Percentiles rank a stretch among this genome's conserved stretches.
phyloP scores from a whole-genome alignment of 2,329 filamentous ascomycete species.

The Penicillium sp. region DNA sequence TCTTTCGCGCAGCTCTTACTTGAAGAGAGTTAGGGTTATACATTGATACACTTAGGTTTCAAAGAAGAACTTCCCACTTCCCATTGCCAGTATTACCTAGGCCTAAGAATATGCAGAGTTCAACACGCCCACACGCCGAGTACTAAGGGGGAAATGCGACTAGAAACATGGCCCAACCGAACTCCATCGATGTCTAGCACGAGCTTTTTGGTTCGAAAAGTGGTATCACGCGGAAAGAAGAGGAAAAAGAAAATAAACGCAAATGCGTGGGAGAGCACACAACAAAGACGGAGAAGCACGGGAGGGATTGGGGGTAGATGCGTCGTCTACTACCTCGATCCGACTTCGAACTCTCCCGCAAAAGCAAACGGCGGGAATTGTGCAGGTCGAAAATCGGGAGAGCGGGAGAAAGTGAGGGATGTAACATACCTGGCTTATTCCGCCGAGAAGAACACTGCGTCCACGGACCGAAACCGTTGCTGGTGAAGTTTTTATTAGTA shows the following conservation, averaged over 20 bases:
- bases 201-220: conserved; percentile 6
- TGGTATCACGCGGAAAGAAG: conserved; percentile 5
- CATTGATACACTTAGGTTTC: too few species aligned
- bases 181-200: neutral
- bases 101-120: neutral
- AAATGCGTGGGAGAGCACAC: neutral
- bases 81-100: too few species aligned
- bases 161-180: neutral
- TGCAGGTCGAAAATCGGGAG: neutral
- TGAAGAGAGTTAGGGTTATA: too few species aligned
- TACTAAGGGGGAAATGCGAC: conserved; percentile 1
- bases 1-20: too few species aligned
- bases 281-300: neutral
- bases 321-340: too few species aligned
- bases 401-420: neutral
- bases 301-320: too few species aligned
- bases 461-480: conserved; percentile 7
- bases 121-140: conserved; percentile 2
- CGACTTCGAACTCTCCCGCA: too few species aligned
- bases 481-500: conserved; percentile 13
- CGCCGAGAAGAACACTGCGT: neutral
- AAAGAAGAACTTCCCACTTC: too few species aligned
- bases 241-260: neutral
- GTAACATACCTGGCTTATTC: conserved; percentile 6
- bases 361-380: too few species aligned